Conservation (phyloP, 2,329 filamentous ascomycete genomes). For the Aspergillus jensenii region DNA sequence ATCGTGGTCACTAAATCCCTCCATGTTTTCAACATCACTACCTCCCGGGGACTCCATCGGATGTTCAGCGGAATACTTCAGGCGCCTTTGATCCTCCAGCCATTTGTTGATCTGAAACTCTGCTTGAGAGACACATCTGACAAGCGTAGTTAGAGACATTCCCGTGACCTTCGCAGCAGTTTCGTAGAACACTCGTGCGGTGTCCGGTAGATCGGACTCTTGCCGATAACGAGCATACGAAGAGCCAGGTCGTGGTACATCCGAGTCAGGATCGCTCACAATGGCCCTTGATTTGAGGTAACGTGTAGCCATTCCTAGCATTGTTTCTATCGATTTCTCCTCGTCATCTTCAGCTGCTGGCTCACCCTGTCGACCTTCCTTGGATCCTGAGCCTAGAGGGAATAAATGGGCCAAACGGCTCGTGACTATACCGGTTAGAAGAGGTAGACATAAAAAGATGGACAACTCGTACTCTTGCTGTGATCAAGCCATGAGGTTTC, state of each 20-base stretch:
- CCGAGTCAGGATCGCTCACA: constrained; percentile 36
- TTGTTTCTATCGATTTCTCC: constrained; percentile 32
- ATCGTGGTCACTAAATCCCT: background rate
- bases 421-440: constrained; percentile 14
- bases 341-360: constrained; percentile 17
- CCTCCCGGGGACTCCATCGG: constrained; percentile 17
- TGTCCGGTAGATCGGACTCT: constrained; percentile 47
- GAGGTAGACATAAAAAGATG: background rate
- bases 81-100: constrained; percentile 35
- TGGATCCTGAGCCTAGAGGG: constrained; percentile 29
- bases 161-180: constrained; percentile 52
- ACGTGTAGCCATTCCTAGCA: constrained; percentile 46
- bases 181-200: constrained; percentile 51
- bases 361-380: constrained; percentile 12
- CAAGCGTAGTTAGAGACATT: constrained; percentile 50
- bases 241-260: constrained; percentile 49
- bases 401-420: constrained; percentile 45
- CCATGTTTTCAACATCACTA: constrained; percentile 1
- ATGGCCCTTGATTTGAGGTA: constrained; percentile 40
- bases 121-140: constrained; percentile 51
- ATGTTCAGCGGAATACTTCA: constrained; percentile 26
- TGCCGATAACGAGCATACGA: constrained; percentile 51
- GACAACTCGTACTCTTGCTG: constrained; percentile 24
- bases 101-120: constrained; percentile 48
- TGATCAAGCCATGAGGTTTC: constrained; percentile 59